Conservation (phyloP, 129 eudicot species). For the Tagetes erecta region DNA sequence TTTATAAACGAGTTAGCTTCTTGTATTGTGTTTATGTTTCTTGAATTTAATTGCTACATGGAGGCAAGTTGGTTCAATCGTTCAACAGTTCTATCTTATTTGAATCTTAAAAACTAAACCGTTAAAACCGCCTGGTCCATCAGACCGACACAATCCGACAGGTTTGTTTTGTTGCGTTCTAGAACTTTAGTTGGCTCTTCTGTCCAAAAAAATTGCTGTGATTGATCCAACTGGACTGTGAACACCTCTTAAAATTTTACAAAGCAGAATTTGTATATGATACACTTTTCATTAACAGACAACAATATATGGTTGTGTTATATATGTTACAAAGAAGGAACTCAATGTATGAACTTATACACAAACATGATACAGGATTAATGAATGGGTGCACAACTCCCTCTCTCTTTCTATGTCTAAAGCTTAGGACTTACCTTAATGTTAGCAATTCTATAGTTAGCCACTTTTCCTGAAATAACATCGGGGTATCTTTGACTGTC, state of each 20-base stretch:
- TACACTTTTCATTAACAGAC: not conserved
- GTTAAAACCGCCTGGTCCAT: too few relatives aligned
- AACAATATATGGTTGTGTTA: constrained; percentile 13
- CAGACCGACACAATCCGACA: too few relatives aligned
- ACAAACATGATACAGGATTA: not conserved
- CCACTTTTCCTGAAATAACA: constrained; percentile 5
- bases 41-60: too few relatives aligned
- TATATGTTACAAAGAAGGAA: constrained; percentile 32
- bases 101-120: too few relatives aligned
- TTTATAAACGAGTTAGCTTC: too few relatives aligned
- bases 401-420: not conserved
- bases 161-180: not conserved
- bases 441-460: constrained; percentile 39
- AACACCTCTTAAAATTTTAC: not conserved
- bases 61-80: too few relatives aligned
- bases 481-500: not conserved
- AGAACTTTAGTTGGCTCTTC: not conserved
- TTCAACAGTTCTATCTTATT: too few relatives aligned
- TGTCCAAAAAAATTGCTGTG: not conserved
- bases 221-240: not conserved
- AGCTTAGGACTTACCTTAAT: constrained; percentile 22
- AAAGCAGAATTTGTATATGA: not conserved
- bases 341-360: constrained; percentile 17
- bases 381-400: too few relatives aligned
- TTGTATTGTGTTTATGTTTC: too few relatives aligned